phyloP scores from a whole-genome alignment of 2,329 filamentous ascomycete genomes.

The Mariannaea sp. region DNA sequence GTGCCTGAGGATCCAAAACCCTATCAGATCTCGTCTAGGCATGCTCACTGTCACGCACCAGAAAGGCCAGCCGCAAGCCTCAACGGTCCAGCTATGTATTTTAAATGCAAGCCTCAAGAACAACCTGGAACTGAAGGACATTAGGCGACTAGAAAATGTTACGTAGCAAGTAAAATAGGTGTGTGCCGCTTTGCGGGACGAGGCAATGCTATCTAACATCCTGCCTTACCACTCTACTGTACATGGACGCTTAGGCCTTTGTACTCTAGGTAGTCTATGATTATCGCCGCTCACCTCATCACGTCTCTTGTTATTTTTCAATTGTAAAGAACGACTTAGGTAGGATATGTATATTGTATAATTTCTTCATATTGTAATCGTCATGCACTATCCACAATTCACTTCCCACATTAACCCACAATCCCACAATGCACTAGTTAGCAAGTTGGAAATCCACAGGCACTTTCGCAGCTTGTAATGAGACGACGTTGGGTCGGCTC shows the following conservation, averaged over 20 bases:
- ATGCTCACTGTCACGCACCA: background rate
- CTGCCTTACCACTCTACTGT: no score
- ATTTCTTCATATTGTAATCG: slow-evolving; percentile 14
- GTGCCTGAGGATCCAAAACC: background rate
- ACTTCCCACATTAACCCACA: slow-evolving; percentile 26
- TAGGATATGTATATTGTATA: background rate
- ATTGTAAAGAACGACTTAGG: no score
- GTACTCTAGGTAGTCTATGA: no score
- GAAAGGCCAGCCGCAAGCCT: background rate
- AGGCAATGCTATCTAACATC: background rate
- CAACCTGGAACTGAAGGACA: background rate
- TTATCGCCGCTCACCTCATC: slow-evolving; percentile 22
- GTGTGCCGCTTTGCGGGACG: background rate
- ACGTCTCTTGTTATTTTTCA: background rate
- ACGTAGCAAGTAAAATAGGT: background rate
- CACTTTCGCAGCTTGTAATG: no score
- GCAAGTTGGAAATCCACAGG: background rate
- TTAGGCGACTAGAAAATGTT: no score
- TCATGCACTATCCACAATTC: slow-evolving; percentile 28
- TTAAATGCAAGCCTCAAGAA: background rate
- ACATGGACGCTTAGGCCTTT: no score
- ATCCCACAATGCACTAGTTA: slow-evolving; percentile 22
- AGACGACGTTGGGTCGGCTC: no score
- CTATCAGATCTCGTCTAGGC: slow-evolving; percentile 2
- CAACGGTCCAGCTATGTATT: background rate